These are phyloP conservation scores for Detonula confervacea DNA, from an alignment of 352 stramenopile species.

Conservation along the genomic window DNA sequence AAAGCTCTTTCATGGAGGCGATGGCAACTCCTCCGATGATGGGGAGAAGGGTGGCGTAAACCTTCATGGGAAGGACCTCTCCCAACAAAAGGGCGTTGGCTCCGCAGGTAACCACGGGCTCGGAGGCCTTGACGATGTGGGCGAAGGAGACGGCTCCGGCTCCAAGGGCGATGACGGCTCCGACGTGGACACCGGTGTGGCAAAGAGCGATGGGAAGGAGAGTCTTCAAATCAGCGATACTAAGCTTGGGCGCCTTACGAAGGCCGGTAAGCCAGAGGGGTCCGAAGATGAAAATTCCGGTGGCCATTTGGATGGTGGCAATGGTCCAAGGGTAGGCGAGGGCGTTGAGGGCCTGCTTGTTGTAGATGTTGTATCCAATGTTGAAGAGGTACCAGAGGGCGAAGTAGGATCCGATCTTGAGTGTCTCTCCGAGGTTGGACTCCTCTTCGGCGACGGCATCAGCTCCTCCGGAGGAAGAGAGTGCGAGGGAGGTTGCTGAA, in stretches of 20 bases:
- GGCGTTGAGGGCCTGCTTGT: slow-evolving; percentile 89
- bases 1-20: slow-evolving; percentile 89
- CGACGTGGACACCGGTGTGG: slow-evolving; percentile 87
- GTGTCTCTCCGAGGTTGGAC: slow-evolving; percentile 57
- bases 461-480: slow-evolving; percentile 63
- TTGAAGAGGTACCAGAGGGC: slow-evolving; percentile 88
- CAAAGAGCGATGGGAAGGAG: slow-evolving; percentile 83
- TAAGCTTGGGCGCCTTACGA: slow-evolving; percentile 88
- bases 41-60: slow-evolving; percentile 87
- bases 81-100: slow-evolving; percentile 85
- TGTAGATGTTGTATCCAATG: slow-evolving; percentile 91
- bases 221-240: slow-evolving; percentile 73
- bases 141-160: slow-evolving; percentile 88
- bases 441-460: slow-evolving; percentile 48
- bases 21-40: slow-evolving; percentile 89
- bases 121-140: slow-evolving; percentile 89
- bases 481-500: slow-evolving; percentile 48
- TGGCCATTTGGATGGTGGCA: slow-evolving; percentile 87
- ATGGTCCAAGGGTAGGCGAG: slow-evolving; percentile 87
- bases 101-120: slow-evolving; percentile 87
- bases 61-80: slow-evolving; percentile 83
- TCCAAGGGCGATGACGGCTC: slow-evolving; percentile 87
- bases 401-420: slow-evolving; percentile 81
- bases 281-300: slow-evolving; percentile 85
- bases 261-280: slow-evolving; percentile 84